Evolutionary conservation across 257 asterid genomes (phyloP).

Genomic region (Rehmannia glutinosa): DNA sequence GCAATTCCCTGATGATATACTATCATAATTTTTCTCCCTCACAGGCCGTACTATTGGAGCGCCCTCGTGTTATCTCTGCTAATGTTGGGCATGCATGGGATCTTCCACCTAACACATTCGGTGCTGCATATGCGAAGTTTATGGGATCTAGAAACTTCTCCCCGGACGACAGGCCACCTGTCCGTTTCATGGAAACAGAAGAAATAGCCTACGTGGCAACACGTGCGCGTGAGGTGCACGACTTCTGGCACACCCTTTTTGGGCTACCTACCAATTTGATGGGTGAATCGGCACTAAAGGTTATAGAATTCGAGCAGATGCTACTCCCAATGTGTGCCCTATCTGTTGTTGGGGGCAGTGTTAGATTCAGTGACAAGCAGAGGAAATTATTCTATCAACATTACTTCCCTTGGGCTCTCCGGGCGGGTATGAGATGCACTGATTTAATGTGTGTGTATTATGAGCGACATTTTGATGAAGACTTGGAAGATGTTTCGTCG

Average conservation of each 20-base stretch:
- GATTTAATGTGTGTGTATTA: conserved; percentile 89
- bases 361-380: conserved; percentile 69
- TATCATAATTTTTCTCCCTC: background rate
- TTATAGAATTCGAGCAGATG: conserved; percentile 95
- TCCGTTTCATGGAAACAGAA: conserved; percentile 92
- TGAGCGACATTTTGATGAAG: conserved; percentile 81
- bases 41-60: conserved; percentile 69
- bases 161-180: conserved; percentile 94
- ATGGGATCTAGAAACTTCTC: conserved; percentile 97
- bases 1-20: background rate
- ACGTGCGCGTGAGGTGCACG: conserved; percentile 98
- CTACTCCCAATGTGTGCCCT: conserved; percentile 90
- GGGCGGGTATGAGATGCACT: conserved; percentile 68
- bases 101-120: conserved; percentile 83
- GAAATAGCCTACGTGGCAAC: conserved; percentile 88
- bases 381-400: conserved; percentile 79
- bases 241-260: conserved; percentile 93
- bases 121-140: conserved; percentile 90
- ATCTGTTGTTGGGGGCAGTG: conserved; percentile 82
- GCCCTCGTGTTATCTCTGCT: conserved; percentile 86
- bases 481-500: conserved; percentile 80
- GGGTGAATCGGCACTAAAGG: conserved; percentile 87
- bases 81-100: conserved; percentile 93
- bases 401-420: conserved; percentile 94
- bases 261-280: conserved; percentile 88